A percentile compares a stretch with the other conserved stretches of the same genome.
Evolutionary conservation across 169 alveolate genomes (phyloP).

Genomic region (Plasmodium yoelii): DNA sequence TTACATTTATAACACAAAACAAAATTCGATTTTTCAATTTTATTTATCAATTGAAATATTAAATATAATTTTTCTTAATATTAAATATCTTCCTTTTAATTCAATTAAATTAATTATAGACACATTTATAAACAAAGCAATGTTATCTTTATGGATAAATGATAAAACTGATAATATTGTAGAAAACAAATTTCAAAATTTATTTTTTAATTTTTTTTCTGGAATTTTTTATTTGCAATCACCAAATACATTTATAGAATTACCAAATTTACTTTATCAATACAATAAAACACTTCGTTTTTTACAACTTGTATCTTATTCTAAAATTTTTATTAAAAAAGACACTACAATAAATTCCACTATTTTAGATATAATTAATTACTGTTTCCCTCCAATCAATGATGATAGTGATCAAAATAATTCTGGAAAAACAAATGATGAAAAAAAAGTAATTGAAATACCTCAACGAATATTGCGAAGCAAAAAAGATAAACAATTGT

Average conservation of each 20-base stretch:
- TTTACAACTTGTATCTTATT: slow-evolving; percentile 22
- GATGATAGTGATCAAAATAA: slow-evolving; percentile 12
- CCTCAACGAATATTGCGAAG: slow-evolving; percentile 54
- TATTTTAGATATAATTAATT: slow-evolving; percentile 36
- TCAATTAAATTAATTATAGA: slow-evolving; percentile 65
- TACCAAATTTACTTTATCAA: slow-evolving; percentile 52
- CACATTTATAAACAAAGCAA: slow-evolving; percentile 40
- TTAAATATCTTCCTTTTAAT: slow-evolving; percentile 66
- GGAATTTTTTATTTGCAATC: slow-evolving; percentile 32
- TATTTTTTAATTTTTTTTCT: slow-evolving; percentile 48
- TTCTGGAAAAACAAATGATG: slow-evolving; percentile 22
- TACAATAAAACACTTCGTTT: slow-evolving; percentile 34
- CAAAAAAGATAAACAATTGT: slow-evolving; percentile 3
- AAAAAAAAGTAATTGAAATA: slow-evolving; percentile 26
- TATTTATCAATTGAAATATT: slow-evolving; percentile 51
- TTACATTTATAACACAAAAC: slow-evolving; percentile 44
- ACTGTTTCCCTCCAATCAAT: slow-evolving; percentile 20
- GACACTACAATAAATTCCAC: slow-evolving; percentile 3
- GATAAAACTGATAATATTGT: slow-evolving; percentile 11
- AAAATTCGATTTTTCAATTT: slow-evolving; percentile 43
- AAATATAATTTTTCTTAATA: slow-evolving; percentile 45
- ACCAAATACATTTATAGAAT: slow-evolving; percentile 11
- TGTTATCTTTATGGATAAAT: slow-evolving; percentile 30
- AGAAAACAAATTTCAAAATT: slow-evolving; percentile 38
- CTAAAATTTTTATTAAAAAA: slow-evolving; percentile 24